Conservation (phyloP, 768 basidiomycete species). For the Boletus sensibilis region DNA sequence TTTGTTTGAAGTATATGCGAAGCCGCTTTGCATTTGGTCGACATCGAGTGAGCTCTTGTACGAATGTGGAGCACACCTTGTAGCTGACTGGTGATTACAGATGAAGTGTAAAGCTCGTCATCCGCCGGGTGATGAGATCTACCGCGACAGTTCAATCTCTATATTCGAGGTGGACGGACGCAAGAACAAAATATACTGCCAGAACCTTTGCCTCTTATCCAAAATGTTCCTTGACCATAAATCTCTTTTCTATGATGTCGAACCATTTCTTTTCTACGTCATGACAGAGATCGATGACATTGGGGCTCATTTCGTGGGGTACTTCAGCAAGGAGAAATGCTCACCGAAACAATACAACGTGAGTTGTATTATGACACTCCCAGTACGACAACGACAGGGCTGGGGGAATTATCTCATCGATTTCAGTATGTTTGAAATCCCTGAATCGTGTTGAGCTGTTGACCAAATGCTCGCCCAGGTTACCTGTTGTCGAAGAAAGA, state of each 20-base stretch:
- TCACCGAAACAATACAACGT: constrained; percentile 96
- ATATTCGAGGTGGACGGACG: constrained; percentile 98
- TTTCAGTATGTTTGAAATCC: constrained; percentile 63
- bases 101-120: constrained; percentile 93
- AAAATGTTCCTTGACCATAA: constrained; percentile 99
- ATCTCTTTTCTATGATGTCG: constrained; percentile 98
- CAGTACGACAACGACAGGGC: constrained; percentile 89
- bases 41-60: constrained; percentile 66
- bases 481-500: constrained; percentile 97
- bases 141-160: constrained; percentile 82
- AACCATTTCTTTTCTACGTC: constrained; percentile 98
- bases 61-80: background rate
- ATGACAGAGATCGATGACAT: constrained; percentile 88
- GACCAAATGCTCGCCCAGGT: constrained; percentile 48
- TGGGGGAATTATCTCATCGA: constrained; percentile 98
- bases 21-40: constrained; percentile 81
- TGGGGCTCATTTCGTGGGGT: constrained; percentile 94
- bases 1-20: constrained; percentile 98
- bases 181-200: constrained; percentile 99
- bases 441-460: constrained; percentile 4
- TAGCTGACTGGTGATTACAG: constrained; percentile 41
- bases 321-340: constrained; percentile 98
- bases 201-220: constrained; percentile 94
- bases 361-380: constrained; percentile 99
- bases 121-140: constrained; percentile 98